A percentile compares a stretch with the other conserved stretches of the same genome.
Evolutionary conservation across 1,139 yeast genomes (phyloP).

Genomic region (Hyphopichia wangnamkhiaoensis): DNA sequence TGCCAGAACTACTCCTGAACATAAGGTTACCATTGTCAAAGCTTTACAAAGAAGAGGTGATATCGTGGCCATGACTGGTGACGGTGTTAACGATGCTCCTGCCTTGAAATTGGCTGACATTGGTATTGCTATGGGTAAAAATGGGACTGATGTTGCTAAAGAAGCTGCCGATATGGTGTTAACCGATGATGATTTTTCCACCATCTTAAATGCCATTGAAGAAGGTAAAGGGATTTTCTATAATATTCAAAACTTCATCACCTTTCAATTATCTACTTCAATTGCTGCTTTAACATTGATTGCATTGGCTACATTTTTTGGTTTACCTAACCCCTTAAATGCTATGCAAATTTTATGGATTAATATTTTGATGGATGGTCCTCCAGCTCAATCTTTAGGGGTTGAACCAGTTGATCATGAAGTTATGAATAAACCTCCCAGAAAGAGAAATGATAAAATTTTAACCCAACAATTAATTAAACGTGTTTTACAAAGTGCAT

Average conservation of each 20-base stretch:
- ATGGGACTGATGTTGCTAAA: conserved; percentile 97
- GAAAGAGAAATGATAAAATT: conserved; percentile 81
- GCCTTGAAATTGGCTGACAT: conserved; percentile 95
- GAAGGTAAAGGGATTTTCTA: conserved; percentile 97
- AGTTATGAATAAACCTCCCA: conserved; percentile 93
- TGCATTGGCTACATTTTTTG: conserved; percentile 82
- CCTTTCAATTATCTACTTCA: conserved; percentile 92
- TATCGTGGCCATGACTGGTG: conserved; percentile 98
- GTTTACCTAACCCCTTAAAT: conserved; percentile 92
- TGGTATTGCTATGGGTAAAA: conserved; percentile 95
- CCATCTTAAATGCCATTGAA: conserved; percentile 87
- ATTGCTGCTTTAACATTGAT: conserved; percentile 91
- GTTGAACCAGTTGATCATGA: conserved; percentile 96
- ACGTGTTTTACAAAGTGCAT: conserved; percentile 74
- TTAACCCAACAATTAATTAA: conserved; percentile 66
- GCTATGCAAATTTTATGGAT: conserved; percentile 99
- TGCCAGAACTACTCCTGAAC: conserved; percentile 97
- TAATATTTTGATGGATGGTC: conserved; percentile 97
- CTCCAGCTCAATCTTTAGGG: conserved; percentile 97
- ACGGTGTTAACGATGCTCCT: conserved; percentile 99
- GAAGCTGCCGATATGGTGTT: conserved; percentile 98
- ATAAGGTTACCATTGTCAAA: conserved; percentile 86
- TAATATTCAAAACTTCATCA: conserved; percentile 89
- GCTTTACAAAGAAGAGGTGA: conserved; percentile 93
- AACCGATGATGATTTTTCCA: conserved; percentile 93